These are phyloP conservation scores for Harringtonia lauricola DNA, from an alignment of 2,329 filamentous ascomycete genomes.

Conservation along the genomic window DNA sequence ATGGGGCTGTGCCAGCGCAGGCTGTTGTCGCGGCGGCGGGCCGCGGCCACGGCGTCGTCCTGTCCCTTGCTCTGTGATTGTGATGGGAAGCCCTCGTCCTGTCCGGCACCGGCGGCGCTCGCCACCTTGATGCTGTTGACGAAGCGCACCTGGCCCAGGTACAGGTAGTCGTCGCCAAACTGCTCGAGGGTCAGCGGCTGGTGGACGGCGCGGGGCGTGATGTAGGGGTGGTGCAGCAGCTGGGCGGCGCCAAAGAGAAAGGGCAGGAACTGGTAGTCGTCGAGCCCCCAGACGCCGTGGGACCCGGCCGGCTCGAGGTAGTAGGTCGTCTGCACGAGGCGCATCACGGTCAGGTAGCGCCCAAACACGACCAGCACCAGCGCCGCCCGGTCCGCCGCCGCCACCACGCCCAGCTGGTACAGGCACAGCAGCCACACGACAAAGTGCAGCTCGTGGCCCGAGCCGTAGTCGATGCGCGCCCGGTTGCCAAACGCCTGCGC, in stretches of 20 bases:
- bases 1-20: constrained; percentile 95
- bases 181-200: constrained; percentile 82
- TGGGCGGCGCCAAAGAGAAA: constrained; percentile 93
- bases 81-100: too few species aligned
- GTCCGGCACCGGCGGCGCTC: background rate
- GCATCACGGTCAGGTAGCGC: constrained; percentile 79
- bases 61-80: too few species aligned
- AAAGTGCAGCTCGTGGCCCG: constrained; percentile 95
- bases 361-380: constrained; percentile 70
- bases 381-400: constrained; percentile 54
- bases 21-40: constrained; percentile 54
- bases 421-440: constrained; percentile 93
- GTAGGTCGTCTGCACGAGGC: constrained; percentile 77
- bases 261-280: constrained; percentile 94
- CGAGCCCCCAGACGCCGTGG: constrained; percentile 94
- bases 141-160: constrained; percentile 85
- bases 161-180: constrained; percentile 72
- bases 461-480: constrained; percentile 87
- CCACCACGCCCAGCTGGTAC: constrained; percentile 62
- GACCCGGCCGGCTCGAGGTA: constrained; percentile 95
- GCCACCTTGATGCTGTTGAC: constrained; percentile 78
- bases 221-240: constrained; percentile 71
- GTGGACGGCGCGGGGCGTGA: constrained; percentile 73
- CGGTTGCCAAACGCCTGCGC: constrained; percentile 77
- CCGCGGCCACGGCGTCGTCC: too few species aligned